These are phyloP conservation scores for Botrytis byssoidea DNA, from an alignment of 2,329 filamentous ascomycete species.

Conservation along the genomic window DNA sequence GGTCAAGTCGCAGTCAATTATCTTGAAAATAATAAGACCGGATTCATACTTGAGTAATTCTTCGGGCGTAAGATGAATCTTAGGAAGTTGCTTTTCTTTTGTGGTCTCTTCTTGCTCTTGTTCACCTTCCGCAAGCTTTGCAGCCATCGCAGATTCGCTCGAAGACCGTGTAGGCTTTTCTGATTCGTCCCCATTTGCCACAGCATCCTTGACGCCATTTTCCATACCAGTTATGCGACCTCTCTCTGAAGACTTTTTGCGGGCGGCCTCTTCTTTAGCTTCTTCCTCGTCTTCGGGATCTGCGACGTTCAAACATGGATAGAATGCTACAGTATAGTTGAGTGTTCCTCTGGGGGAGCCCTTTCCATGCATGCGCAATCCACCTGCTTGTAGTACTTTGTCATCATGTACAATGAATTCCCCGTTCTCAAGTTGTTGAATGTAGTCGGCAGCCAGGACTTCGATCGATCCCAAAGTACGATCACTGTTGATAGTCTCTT, in stretches of 20 bases:
- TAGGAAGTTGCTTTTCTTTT: conserved; percentile 59
- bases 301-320: conserved; percentile 79
- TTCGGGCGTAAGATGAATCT: conserved; percentile 74
- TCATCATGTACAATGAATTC: conserved; percentile 77
- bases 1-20: conserved; percentile 84
- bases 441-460: conserved; percentile 72
- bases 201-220: conserved; percentile 21
- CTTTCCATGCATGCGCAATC: conserved; percentile 72
- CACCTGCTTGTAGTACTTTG: conserved; percentile 65
- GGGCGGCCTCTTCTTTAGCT: conserved; percentile 58
- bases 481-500: conserved; percentile 89
- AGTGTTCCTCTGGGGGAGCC: conserved; percentile 75
- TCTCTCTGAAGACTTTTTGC: conserved; percentile 30
- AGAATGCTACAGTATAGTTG: conserved; percentile 84
- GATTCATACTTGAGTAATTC: conserved; percentile 85
- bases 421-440: conserved; percentile 73
- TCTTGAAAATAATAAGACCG: conserved; percentile 89
- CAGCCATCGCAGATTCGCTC: conserved; percentile 32
- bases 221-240: conserved; percentile 33
- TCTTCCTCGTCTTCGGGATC: conserved; percentile 90
- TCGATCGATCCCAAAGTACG: conserved; percentile 82
- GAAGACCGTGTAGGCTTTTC: conserved; percentile 45
- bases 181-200: conserved; percentile 27
- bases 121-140: conserved; percentile 36
- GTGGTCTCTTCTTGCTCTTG: conserved; percentile 47